Base-by-base conservation (phyloP, 129 eudicot species). In the Chrysanthemum lavandulifolium region DNA sequence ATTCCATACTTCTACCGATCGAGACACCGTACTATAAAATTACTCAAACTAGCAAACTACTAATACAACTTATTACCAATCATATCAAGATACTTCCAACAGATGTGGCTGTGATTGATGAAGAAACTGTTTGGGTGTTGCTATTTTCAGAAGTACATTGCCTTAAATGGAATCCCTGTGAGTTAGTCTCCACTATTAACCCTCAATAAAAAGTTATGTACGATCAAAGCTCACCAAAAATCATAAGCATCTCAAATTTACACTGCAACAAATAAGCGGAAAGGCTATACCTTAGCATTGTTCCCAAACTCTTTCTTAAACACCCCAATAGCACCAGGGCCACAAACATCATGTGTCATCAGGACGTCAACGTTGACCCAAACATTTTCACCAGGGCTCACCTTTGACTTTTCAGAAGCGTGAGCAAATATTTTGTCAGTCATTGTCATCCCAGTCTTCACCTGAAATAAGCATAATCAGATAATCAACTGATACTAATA, bases 291-390 rank as follows among this genome's bases (percentile, higher is more conserved):
- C 96, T 89, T 89, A 0, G 96, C 96, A 80, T 91, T 75, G 67
- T 91, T 53, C 13, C 97, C 97, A 82, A 91, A 91, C 76, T 91
- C 97, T 77, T 67, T 87, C 86, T 91, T 87, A 81, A 91, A 91
- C 45, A 91, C 83, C 31, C 84, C 95, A 50, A 88, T 58, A 11
- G 95, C 47, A 66, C 89, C 88, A 21, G 97, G 97, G 45, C 97
- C 97, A 76, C 91, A 85, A 75, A 91, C 91, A 82, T 91, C 97
- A 84, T 91, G 97, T 18, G 94, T 90, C 97, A 90, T 90, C 83
- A 90, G 75, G 27, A 82, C 61, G 81, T 91, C 95, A 73, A 87
- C 89, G 73, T 87, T 73, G 12, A 88, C 96, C 97, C 97, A 86
- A 18, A 88, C 96, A 82, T 91, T 91, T 58, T 91, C 96, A 72